phyloP scores from a whole-genome alignment of 2,329 filamentous ascomycete species.

The Periconia sp. region DNA sequence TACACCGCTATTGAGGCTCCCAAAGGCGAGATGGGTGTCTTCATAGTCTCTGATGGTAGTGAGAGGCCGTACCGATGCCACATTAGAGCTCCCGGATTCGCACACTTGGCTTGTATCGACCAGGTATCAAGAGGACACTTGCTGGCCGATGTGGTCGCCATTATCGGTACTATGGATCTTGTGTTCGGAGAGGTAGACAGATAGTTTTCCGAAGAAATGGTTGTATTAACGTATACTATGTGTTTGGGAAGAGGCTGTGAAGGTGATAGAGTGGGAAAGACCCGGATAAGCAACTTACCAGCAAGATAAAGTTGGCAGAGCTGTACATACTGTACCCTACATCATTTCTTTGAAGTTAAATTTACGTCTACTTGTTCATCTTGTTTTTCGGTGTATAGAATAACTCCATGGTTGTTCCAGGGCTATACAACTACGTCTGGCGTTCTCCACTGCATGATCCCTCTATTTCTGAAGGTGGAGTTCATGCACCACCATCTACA shows the following conservation, averaged over 20 bases:
- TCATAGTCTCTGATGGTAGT: conserved; percentile 90
- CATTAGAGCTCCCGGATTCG: conserved; percentile 95
- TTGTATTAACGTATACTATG: background rate
- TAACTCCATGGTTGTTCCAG: background rate
- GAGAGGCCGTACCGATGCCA: conserved; percentile 97
- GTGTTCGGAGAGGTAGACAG: conserved; percentile 40
- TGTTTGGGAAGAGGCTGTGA: background rate
- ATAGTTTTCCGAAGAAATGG: conserved; percentile 6
- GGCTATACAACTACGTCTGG: no score
- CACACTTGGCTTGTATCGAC: conserved; percentile 91
- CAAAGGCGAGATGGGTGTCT: conserved; percentile 99
- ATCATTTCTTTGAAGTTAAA: conserved; percentile 19
- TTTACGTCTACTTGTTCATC: conserved; percentile 16
- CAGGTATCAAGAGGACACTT: conserved; percentile 90
- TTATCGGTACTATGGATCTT: conserved; percentile 65
- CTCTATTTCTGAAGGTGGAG: no score
- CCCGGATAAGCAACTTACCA: background rate
- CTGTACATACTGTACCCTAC: conserved; percentile 33
- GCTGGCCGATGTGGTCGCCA: conserved; percentile 92
- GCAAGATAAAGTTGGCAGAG: conserved; percentile 7
- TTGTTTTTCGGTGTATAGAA: background rate
- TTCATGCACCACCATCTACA: no score
- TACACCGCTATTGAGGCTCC: conserved; percentile 99
- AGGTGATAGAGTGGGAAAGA: background rate
- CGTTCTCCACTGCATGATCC: no score